A percentile compares a stretch with the other conserved stretches of the same genome.
These are phyloP conservation scores for Exophiala alcalophila DNA, from an alignment of 2,329 filamentous ascomycete genomes.

Conservation along the genomic window DNA sequence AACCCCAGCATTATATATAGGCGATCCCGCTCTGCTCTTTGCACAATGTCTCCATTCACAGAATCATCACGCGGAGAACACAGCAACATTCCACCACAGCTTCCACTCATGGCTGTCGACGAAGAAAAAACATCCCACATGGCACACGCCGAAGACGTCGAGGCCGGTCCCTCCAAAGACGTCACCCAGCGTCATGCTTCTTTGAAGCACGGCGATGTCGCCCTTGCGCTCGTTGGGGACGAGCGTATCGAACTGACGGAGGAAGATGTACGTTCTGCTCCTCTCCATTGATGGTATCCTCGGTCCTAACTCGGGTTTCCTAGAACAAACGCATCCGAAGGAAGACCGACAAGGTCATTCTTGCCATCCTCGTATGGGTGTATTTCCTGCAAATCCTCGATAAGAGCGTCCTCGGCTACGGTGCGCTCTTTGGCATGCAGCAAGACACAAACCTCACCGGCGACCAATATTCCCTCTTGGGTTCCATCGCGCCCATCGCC, in stretches of 20 bases:
- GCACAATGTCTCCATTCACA: not conserved
- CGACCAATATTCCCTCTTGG: slow-evolving; percentile 56
- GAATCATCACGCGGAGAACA: no score
- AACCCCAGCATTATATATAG: no score
- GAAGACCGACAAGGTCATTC: slow-evolving; percentile 61
- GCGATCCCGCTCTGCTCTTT: no score
- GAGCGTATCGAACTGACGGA: slow-evolving; percentile 37
- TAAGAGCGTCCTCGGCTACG: slow-evolving; percentile 57
- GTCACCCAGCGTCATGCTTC: slow-evolving; percentile 12
- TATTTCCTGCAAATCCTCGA: slow-evolving; percentile 55
- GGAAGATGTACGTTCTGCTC: slow-evolving; percentile 36
- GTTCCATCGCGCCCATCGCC: slow-evolving; percentile 58
- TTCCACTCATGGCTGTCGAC: slow-evolving; percentile 11
- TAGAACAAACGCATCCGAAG: slow-evolving; percentile 56
- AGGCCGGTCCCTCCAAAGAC: slow-evolving; percentile 16
- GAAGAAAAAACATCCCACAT: slow-evolving; percentile 20
- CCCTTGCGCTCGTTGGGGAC: slow-evolving; percentile 28
- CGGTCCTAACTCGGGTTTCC: slow-evolving; percentile 1
- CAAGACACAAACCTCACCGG: slow-evolving; percentile 51
- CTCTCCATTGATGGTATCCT: not conserved
- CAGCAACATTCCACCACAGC: no score
- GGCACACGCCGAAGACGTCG: slow-evolving; percentile 27
- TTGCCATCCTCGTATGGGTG: slow-evolving; percentile 48
- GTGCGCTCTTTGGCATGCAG: slow-evolving; percentile 55
- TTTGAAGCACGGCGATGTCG: slow-evolving; percentile 28